These are phyloP conservation scores for Lentinula aciculospora DNA, from an alignment of 768 basidiomycete species.

Conservation along the genomic window DNA sequence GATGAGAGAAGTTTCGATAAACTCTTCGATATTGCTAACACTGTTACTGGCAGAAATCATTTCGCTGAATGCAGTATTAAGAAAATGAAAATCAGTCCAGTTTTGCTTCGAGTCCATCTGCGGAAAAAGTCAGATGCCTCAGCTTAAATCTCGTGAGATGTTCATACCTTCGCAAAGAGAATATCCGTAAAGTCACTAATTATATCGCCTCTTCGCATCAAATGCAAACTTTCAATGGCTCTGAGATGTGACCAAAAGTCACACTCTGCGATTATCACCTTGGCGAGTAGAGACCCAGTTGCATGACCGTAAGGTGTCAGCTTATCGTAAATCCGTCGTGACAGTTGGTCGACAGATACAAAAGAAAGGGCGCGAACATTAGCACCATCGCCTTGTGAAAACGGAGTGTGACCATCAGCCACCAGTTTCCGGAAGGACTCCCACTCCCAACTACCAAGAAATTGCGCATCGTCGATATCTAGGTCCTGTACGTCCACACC, in stretches of 20 bases:
- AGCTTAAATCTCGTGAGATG: background rate
- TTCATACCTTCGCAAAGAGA: constrained; percentile 64
- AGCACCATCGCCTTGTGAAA: background rate
- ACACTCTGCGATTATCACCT: constrained; percentile 64
- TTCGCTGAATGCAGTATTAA: constrained; percentile 74
- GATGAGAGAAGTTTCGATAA: constrained; percentile 66
- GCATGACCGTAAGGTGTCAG: constrained; percentile 51
- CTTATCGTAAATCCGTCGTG: constrained; percentile 57
- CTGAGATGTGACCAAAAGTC: constrained; percentile 55
- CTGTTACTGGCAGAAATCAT: constrained; percentile 42
- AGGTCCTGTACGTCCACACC: constrained; percentile 20
- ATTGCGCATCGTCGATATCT: constrained; percentile 10
- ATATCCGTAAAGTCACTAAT: constrained; percentile 70
- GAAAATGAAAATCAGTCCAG: constrained; percentile 81
- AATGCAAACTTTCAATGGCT: constrained; percentile 61
- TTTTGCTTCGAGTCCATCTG: constrained; percentile 71
- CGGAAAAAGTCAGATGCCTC: background rate
- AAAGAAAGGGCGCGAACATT: constrained; percentile 24
- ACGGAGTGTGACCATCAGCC: background rate
- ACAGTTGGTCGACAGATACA: constrained; percentile 59
- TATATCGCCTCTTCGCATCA: constrained; percentile 76
- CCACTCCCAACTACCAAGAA: constrained; percentile 28
- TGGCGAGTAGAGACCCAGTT: constrained; percentile 46
- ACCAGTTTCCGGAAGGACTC: constrained; percentile 15
- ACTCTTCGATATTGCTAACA: constrained; percentile 33